These are phyloP conservation scores for Olyra latifolia DNA, from an alignment of 176 grass and related monocot genomes.

Conservation along the genomic window DNA sequence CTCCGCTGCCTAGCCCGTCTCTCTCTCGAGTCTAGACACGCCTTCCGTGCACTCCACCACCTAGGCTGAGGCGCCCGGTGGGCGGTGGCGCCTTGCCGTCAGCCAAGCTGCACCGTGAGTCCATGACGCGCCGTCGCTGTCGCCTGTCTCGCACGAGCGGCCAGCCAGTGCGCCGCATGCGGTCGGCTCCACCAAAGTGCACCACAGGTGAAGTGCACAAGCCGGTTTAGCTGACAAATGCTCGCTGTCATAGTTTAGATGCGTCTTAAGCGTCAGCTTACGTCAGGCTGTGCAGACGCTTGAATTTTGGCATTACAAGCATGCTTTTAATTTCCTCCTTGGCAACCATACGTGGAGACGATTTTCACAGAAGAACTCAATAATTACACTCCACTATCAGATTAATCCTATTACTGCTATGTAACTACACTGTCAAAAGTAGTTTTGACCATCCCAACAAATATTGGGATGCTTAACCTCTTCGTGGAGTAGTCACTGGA, in stretches of 20 bases:
- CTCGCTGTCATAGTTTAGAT: neutral
- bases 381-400: neutral
- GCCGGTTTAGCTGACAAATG: neutral
- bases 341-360: neutral
- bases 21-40: too few relatives aligned
- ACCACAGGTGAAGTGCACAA: too few relatives aligned
- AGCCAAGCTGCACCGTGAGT: too few relatives aligned
- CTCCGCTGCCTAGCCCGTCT: too few relatives aligned
- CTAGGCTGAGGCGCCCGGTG: too few relatives aligned
- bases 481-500: neutral
- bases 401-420: conserved; percentile 21
- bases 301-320: neutral
- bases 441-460: conserved; percentile 18
- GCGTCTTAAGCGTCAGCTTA: neutral
- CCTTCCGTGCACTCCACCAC: too few relatives aligned
- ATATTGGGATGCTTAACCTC: neutral
- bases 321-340: neutral
- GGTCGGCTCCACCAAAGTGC: too few relatives aligned
- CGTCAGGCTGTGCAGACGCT: neutral
- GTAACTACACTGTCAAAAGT: neutral
- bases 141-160: too few relatives aligned
- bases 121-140: too few relatives aligned
- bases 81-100: too few relatives aligned
- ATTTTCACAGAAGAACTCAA: neutral
- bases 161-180: too few relatives aligned